These are phyloP conservation scores for Boechera stricta DNA, from an alignment of 345 rosid species.

Conservation along the genomic window DNA sequence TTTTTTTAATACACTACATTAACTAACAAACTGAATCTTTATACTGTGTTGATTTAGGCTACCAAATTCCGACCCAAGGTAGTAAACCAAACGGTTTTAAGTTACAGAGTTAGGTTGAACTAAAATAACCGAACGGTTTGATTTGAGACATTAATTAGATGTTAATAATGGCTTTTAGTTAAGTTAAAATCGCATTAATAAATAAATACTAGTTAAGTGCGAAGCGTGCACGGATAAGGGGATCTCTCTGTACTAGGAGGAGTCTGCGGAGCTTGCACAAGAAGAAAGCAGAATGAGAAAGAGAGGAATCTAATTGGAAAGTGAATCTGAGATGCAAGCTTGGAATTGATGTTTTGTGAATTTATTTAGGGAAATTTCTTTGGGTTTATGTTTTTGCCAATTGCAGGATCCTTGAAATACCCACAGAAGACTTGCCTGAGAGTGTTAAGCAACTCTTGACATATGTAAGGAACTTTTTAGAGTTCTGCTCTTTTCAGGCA, in stretches of 20 bases:
- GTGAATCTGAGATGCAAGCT: background rate
- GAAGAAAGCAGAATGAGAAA: slow-evolving; percentile 25
- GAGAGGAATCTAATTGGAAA: slow-evolving; percentile 24
- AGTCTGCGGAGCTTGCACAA: slow-evolving; percentile 30
- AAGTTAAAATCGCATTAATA: background rate
- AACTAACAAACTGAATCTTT: background rate
- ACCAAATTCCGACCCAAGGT: background rate
- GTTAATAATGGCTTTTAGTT: slow-evolving; percentile 8
- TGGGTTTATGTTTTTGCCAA: background rate
- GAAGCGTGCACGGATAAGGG: slow-evolving; percentile 4
- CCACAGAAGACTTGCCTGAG: slow-evolving; percentile 77
- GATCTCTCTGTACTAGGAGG: background rate
- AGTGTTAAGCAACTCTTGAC: slow-evolving; percentile 69
- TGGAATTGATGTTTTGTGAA: background rate
- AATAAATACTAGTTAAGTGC: background rate
- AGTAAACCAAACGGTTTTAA: slow-evolving; percentile 8
- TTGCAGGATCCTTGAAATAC: slow-evolving; percentile 64
- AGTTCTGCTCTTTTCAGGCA: slow-evolving; percentile 84
- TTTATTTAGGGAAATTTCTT: background rate
- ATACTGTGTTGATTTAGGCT: background rate
- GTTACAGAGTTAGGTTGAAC: background rate
- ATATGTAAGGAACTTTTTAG: slow-evolving; percentile 74
- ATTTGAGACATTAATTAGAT: background rate
- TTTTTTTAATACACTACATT: background rate
- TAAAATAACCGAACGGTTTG: background rate